Evolutionary conservation across 129 eudicot species (phyloP).

Genomic region (Oenanthe sinensis): DNA sequence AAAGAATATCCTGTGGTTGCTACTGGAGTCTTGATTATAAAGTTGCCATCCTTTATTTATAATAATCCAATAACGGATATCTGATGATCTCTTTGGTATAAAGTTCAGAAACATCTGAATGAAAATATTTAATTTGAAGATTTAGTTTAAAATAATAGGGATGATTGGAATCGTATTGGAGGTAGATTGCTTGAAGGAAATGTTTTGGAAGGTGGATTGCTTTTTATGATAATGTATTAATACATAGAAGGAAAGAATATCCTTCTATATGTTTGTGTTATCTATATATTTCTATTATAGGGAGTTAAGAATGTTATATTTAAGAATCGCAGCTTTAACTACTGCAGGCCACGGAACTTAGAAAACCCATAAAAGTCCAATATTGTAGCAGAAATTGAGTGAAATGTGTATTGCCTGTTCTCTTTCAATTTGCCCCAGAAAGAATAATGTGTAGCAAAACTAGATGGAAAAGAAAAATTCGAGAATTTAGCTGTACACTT

Average conservation of each 20-base stretch:
- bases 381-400: neutral
- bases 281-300: neutral
- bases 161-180: neutral
- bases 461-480: too few species aligned
- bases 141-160: neutral
- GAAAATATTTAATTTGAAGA: neutral
- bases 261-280: neutral
- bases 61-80: neutral
- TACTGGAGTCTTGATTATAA: conserved; percentile 1
- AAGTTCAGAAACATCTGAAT: conserved; percentile 1
- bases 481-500: neutral
- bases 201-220: neutral
- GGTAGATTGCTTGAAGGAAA: neutral
- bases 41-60: neutral
- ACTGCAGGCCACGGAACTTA: neutral
- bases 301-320: neutral
- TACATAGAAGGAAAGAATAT: neutral
- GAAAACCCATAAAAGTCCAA: neutral
- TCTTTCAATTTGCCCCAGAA: neutral
- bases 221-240: neutral
- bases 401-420: too few species aligned
- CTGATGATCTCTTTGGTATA: neutral
- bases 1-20: conserved; percentile 18
- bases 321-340: neutral
- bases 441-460: neutral